These are phyloP conservation scores for Naegleria fowleri DNA, from an alignment of 208 protist genomes.

Conservation along the genomic window DNA sequence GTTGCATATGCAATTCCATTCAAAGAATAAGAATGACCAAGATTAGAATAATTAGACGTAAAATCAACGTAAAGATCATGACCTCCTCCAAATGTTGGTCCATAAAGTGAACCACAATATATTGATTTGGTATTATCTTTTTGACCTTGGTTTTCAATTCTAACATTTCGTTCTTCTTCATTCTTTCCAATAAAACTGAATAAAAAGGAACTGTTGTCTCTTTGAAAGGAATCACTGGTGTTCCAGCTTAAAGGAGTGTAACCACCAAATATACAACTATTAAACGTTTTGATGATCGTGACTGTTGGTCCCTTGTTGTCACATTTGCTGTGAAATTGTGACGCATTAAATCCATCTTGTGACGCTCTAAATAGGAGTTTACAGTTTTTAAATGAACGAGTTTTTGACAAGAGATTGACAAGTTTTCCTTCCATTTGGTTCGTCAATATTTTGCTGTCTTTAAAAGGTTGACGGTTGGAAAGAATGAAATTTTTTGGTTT, in stretches of 20 bases:
- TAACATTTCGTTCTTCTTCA: neutral
- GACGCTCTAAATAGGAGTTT: neutral
- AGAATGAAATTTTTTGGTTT: no score
- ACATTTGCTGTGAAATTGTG: conserved; percentile 18
- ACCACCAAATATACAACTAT: conserved; percentile 18
- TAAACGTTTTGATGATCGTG: conserved; percentile 11
- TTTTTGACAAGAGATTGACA: no score
- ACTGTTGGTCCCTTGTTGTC: conserved; percentile 8
- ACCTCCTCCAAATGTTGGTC: neutral
- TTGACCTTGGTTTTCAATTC: neutral
- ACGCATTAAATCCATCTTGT: neutral
- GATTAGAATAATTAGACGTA: neutral
- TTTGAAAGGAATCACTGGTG: no score
- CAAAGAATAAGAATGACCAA: neutral
- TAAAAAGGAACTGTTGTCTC: neutral
- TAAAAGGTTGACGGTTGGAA: no score
- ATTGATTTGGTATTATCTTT: neutral
- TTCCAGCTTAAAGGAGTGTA: neutral
- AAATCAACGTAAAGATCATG: neutral
- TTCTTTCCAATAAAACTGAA: neutral
- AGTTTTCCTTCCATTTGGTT: no score
- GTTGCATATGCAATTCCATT: neutral
- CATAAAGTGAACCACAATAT: neutral
- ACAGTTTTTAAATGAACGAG: no score
- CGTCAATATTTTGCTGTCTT: neutral